Percentiles rank a stretch among this genome's conserved stretches.
These are phyloP conservation scores for Pisolithus sp. DNA, from an alignment of 768 basidiomycete species.

Conservation along the genomic window DNA sequence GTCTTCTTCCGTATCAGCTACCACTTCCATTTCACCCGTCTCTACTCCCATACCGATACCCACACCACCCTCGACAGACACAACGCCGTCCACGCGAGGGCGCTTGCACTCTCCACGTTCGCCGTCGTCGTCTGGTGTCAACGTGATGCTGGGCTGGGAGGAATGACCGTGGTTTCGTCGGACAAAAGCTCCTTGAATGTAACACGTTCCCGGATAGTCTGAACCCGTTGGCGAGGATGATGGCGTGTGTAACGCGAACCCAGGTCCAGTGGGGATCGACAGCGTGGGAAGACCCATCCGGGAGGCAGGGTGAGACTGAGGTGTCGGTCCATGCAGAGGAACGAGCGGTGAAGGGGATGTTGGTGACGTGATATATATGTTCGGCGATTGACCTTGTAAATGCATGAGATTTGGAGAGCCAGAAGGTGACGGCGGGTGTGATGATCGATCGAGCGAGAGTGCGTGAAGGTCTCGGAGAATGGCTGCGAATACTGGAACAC, in stretches of 20 bases:
- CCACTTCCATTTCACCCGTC: slow-evolving; percentile 22
- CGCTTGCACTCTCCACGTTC: slow-evolving; percentile 19
- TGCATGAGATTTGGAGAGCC: slow-evolving; percentile 14
- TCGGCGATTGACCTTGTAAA: slow-evolving; percentile 38
- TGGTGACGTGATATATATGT: slow-evolving; percentile 71
- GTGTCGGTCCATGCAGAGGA: neutral
- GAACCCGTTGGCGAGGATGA: slow-evolving; percentile 24
- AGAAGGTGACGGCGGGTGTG: slow-evolving; percentile 22
- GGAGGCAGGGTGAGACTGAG: slow-evolving; percentile 17
- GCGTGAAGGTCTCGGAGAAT: slow-evolving; percentile 23
- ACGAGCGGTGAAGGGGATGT: slow-evolving; percentile 31
- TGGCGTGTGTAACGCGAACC: slow-evolving; percentile 18
- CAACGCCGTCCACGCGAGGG: slow-evolving; percentile 14
- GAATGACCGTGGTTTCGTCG: slow-evolving; percentile 5
- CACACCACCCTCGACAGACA: slow-evolving; percentile 1
- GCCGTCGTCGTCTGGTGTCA: slow-evolving; percentile 21
- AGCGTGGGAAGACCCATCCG: slow-evolving; percentile 6
- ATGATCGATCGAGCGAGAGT: slow-evolving; percentile 17
- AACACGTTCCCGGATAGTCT: slow-evolving; percentile 11
- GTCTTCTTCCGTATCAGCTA: slow-evolving; percentile 8
- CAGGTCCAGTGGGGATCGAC: slow-evolving; percentile 2
- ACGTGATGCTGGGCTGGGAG: slow-evolving; percentile 24
- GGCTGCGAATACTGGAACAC: slow-evolving; percentile 10
- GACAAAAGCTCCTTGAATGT: neutral
- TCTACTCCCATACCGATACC: slow-evolving; percentile 5